Evolutionary conservation across 2,329 filamentous ascomycete genomes (phyloP), one percentile per base, ranked within the genome.

Genomic region (Monosporascus sp.): DNA sequence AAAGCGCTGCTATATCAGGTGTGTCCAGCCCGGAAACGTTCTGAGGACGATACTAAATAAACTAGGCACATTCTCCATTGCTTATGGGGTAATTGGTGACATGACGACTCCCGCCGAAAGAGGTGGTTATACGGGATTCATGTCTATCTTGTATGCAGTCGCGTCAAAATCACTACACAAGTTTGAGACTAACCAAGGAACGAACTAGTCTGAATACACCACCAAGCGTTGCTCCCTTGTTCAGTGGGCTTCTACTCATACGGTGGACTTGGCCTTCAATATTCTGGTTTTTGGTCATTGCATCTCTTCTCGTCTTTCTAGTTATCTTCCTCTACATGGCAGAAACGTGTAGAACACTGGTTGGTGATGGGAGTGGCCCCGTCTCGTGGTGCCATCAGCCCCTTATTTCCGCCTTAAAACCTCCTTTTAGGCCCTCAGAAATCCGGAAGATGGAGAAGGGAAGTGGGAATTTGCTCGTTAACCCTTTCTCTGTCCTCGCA

Each of bases 1-100:
- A 77, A 51, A 71, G 70, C 31, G 63, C 68, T 1, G 74, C 77
- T 0, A 76, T 50, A n/a, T 50, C 48, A 15, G 48, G 48, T 50
- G 37, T n/a, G 24, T 18, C 5, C 11, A 31, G 17, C 48, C 8
- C 7, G 8, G 37, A 17, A 18, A 15, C 15, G n/a, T n/a, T 20
- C 18, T 5, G 35, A 17, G 8, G 15, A 22, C 6, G 1, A 18
- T 18, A 50, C n/a, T 48, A 20, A 47, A 14, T 2, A 9, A 5
- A 6, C 14, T 35, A 50, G 48, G 38, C 20, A 37, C 22, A 8
- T 50, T 44, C 22, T 50, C 48, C 5, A 50, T 50, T 18, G 22
- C 48, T n/a, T 50, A 50, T 24, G 48, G 48, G 9, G 38, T 50
- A 18, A 37, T 45, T 1, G 48, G 37, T 6, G 48, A 50, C 35